Conservation (phyloP, 2,329 filamentous ascomycete genomes). For the Magnaporthales sp. region DNA sequence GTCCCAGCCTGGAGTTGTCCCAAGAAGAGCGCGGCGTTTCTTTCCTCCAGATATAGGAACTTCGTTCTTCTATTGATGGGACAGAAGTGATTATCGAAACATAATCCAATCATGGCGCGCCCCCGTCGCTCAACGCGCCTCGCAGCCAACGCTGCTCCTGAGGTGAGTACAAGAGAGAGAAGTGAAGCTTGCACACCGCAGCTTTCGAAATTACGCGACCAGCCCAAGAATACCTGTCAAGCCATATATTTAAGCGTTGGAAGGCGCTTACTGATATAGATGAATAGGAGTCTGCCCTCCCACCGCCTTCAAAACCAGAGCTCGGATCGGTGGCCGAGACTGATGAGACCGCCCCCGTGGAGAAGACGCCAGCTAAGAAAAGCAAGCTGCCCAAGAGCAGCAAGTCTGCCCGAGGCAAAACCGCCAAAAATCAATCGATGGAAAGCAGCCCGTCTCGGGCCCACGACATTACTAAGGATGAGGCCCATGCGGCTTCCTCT, state of each 20-base stretch:
- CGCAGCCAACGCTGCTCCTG: conserved; percentile 24
- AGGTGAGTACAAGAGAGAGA: conserved; percentile 20
- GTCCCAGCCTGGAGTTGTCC: neutral
- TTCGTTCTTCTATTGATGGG: conserved; percentile 18
- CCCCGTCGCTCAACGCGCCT: conserved; percentile 33
- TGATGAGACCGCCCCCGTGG: neutral
- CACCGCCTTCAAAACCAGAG: neutral
- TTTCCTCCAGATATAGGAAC: neutral
- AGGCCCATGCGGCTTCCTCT: conserved; percentile 18
- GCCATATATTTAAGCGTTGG: neutral
- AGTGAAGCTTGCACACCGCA: conserved; percentile 10
- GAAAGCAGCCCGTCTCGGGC: neutral
- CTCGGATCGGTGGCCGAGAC: neutral
- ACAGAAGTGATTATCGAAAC: neutral
- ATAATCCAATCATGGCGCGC: conserved; percentile 1
- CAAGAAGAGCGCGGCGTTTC: neutral
- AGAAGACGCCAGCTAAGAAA: neutral
- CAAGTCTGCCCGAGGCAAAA: neutral
- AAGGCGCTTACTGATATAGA: neutral
- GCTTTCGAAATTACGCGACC: neutral
- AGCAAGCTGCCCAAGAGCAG: neutral
- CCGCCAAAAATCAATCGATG: neutral
- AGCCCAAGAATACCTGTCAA: too few relatives aligned
- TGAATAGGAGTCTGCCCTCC: neutral
- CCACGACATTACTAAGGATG: neutral